A percentile compares a stretch with the other conserved stretches of the same genome.
Conservation (phyloP, 371 early-diverging fungal genomes). For the Rhizopus delemar region DNA sequence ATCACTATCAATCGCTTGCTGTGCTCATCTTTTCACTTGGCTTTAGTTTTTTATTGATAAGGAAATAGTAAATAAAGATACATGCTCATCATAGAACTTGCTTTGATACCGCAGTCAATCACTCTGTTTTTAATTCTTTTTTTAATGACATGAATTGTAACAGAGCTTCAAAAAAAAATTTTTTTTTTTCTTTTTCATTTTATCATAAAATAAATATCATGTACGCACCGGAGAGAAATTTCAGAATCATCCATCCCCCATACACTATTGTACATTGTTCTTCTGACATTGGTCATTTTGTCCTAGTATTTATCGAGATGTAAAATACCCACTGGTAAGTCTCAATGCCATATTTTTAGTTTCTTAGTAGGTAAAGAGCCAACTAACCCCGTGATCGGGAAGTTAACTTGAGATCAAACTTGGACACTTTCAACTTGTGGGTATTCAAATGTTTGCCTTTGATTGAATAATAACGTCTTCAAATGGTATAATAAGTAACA, state of each 20-base stretch:
- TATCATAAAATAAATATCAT: not conserved
- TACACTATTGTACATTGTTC: slow-evolving; percentile 1
- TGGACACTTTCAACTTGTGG: too few species aligned
- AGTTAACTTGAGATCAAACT: too few species aligned
- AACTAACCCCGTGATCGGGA: not conserved
- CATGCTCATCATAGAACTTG: too few species aligned
- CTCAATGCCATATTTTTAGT: slow-evolving; percentile 3
- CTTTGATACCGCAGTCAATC: not conserved
- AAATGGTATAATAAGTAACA: too few species aligned
- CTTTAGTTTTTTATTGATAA: too few species aligned
- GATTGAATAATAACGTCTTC: too few species aligned
- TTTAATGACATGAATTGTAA: not conserved
- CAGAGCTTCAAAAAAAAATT: not conserved
- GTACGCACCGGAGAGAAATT: slow-evolving; percentile 8
- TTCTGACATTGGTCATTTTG: slow-evolving; percentile 7
- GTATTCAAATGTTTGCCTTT: too few species aligned
- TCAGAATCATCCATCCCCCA: slow-evolving; percentile 3
- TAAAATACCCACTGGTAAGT: slow-evolving; percentile 9
- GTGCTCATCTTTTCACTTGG: too few species aligned
- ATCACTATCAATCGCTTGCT: too few species aligned
- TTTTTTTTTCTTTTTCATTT: not conserved
- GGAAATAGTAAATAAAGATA: too few species aligned
- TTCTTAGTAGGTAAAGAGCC: slow-evolving; percentile 7
- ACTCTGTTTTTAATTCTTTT: not conserved
- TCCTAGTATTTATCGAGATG: slow-evolving; percentile 1